Evolutionary conservation across 208 protist genomes (phyloP), one percentile per base, ranked within the genome.

Genomic region (Acanthamoeba healyi): DNA sequence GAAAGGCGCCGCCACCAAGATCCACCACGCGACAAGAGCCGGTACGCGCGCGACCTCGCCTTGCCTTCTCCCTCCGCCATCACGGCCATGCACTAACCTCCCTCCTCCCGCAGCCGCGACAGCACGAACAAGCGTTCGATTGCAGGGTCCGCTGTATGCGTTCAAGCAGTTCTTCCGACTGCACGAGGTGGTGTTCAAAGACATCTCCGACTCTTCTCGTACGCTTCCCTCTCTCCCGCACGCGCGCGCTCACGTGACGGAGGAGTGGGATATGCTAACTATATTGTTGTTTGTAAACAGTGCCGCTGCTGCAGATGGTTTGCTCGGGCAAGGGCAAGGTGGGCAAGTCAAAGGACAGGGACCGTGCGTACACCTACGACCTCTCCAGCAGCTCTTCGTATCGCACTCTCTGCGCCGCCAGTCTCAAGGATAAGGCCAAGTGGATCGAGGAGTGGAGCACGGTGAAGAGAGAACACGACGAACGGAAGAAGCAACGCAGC

Each of bases 241-340:
- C 61, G 6, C 29, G 22, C n/a, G 61, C 61, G 7, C 61, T 70
- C 29, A 70, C 61, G n/a, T n/a, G n/a, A n/a, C n/a, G n/a, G n/a
- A n/a, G n/a, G n/a, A n/a, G n/a, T n/a, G n/a, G n/a, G n/a, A n/a
- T n/a, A n/a, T n/a, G n/a, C n/a, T n/a, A 12, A 34, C 5, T 70
- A 70, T 26, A 36, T 36, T 70, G 10, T 54, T 19, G 49, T 19
- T 54, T 54, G 49, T 54, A 54, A 54, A 54, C 67, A 77, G 67
- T 77, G 67, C 67, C 67, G 15, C 34, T 77, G 38, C n/a, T 77
- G 67, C 67, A 77, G 38, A 77, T 77, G 67, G 67, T 77, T 26
- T 34, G 17, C 12, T 26, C 67, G 38, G 67, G 67, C 67, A 77
- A 77, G 67, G 67, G 67, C 67, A 77, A 77, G 38, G 32, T 40